Base-by-base conservation (phyloP, 192 early-diverging fungal species). In the Chytriomyces sp. region DNA sequence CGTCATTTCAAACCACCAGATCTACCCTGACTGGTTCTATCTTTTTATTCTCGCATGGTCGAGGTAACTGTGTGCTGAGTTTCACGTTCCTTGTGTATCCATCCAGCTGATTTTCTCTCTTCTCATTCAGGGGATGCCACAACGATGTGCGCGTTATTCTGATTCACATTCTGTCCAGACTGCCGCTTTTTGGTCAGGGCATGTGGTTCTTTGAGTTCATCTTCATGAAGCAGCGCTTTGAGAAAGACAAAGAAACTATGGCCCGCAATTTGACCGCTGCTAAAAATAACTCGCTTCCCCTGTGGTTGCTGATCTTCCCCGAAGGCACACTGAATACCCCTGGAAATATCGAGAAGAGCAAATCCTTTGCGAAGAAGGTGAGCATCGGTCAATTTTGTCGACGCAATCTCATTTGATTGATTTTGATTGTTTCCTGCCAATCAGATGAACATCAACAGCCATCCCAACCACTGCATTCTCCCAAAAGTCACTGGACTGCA, bases 181-280 rank as follows among this genome's bases (percentile, higher is more conserved):
- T 99, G 20, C 97, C 97, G 9, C 82, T 99, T 50, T 93, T 94
- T 86, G 97, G 97, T 81, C 89, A 89, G 67, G 87, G 87, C 45
- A 97, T 97, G 95, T 87, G 83, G 60, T 91, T 97, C 67, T 93
- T 97, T 73, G 94, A 96, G 77, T 99, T 96, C 80, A 96, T 99
- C 43, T 93, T 97, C 79, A 82, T 99, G 76, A 92, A 94, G 81
- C 93, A 94, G 77, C 95, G 93, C 69, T 92, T 90, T 89, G 88
- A 85, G 16, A 84, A 92, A 69, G 95, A 96, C 85, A 86, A 89
- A 68, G 80, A 81, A 18, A 89, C 88, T 13, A 82, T 91, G 67
- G 77, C 81, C 10, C 82, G 81, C 8, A 82, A 90, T 46, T 78
- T 88, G 48, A 47, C 68, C n/a, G 78, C 80, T n/a, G 78, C 82